Percentiles rank a stretch among this genome's conserved stretches.
These are phyloP conservation scores for Acer negundo DNA, from an alignment of 345 rosid genomes.

Conservation along the genomic window DNA sequence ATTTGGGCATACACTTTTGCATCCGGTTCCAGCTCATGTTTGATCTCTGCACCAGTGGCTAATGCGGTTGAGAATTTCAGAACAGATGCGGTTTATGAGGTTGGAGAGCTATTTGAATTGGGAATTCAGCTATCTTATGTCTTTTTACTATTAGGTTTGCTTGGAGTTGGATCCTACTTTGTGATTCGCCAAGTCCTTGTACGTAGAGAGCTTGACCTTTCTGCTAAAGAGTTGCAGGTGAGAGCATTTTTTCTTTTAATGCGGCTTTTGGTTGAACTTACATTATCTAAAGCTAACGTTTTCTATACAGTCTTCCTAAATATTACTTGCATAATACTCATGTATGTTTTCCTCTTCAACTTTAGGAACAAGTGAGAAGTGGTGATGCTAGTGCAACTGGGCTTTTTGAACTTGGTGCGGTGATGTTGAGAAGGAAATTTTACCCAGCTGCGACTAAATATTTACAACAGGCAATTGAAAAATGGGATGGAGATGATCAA, in stretches of 20 bases:
- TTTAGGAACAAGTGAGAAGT: slow-evolving; percentile 96
- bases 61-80: slow-evolving; percentile 52
- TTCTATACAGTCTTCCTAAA: background rate
- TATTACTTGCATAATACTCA: background rate
- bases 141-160: slow-evolving; percentile 69
- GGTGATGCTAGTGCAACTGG: slow-evolving; percentile 98
- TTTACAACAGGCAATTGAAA: slow-evolving; percentile 84
- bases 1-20: slow-evolving; percentile 42
- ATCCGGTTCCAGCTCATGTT: slow-evolving; percentile 51
- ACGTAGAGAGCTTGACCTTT: slow-evolving; percentile 96
- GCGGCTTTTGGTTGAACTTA: background rate
- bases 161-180: slow-evolving; percentile 86
- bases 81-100: slow-evolving; percentile 56
- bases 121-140: slow-evolving; percentile 94
- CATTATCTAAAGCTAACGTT: background rate
- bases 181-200: slow-evolving; percentile 96
- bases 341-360: slow-evolving; percentile 36
- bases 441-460: slow-evolving; percentile 88
- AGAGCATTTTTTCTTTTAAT: background rate
- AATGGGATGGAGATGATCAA: slow-evolving; percentile 99
- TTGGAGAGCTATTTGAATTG: slow-evolving; percentile 79
- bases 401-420: slow-evolving; percentile 93
- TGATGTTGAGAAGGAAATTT: slow-evolving; percentile 87
- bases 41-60: slow-evolving; percentile 58
- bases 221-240: slow-evolving; percentile 96